Conservation (phyloP, 345 rosid species). For the Nasturtium officinale region DNA sequence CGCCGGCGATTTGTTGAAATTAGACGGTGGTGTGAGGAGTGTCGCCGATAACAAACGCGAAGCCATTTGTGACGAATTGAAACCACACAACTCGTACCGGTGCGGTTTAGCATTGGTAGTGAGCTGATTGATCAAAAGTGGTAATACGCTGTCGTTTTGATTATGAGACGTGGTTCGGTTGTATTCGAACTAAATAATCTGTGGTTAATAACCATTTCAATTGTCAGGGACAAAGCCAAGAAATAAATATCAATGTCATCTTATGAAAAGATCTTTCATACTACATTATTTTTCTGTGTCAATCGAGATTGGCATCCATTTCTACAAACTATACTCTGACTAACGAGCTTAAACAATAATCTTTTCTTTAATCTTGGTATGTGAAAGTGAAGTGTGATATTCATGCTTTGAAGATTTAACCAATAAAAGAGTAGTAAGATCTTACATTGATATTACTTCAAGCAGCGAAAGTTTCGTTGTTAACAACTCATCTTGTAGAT, state of each 20-base stretch:
- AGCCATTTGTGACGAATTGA: conserved; percentile 41
- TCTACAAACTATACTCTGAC: neutral
- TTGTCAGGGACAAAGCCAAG: neutral
- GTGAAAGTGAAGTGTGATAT: too few species aligned
- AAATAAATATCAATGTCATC: neutral
- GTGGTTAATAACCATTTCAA: conserved; percentile 15
- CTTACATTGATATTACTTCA: too few species aligned
- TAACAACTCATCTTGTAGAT: too few species aligned
- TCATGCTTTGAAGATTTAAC: too few species aligned
- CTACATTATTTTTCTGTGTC: too few species aligned
- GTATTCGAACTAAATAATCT: neutral
- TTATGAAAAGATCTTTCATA: neutral
- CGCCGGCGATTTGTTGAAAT: conserved; percentile 18
- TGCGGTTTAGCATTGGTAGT: neutral
- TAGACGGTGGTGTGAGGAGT: conserved; percentile 25
- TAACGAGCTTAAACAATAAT: too few species aligned
- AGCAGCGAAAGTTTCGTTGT: too few species aligned
- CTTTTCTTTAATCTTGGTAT: too few species aligned
- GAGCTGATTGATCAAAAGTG: neutral
- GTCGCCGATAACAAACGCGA: conserved; percentile 47
- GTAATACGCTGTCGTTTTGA: neutral
- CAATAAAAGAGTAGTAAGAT: too few species aligned
- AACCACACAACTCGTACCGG: conserved; percentile 3
- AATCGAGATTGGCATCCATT: neutral
- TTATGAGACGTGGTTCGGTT: conserved; percentile 19